These are phyloP conservation scores for Aurantiochytrium sp. DNA, from an alignment of 108 stramenopile species.

Conservation along the genomic window DNA sequence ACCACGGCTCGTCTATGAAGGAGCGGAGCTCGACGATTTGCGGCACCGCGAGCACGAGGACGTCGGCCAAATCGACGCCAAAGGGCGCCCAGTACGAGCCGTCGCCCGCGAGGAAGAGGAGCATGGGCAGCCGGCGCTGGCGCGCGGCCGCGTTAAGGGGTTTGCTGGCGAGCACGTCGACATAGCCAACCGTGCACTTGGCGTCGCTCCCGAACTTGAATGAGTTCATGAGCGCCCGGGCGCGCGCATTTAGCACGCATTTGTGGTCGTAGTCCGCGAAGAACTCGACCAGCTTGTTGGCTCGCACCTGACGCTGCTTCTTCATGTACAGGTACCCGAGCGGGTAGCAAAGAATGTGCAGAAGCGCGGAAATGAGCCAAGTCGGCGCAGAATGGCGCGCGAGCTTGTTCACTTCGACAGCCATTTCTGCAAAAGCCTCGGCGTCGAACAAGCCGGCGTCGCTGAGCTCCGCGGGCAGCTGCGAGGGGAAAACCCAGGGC, in stretches of 20 bases:
- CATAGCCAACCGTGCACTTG: background rate
- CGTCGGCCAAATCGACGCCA: background rate
- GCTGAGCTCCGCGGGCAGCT: background rate
- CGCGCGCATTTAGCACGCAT: background rate
- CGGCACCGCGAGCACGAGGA: background rate
- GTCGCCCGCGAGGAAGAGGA: background rate
- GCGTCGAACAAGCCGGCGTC: background rate
- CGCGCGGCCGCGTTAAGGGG: background rate
- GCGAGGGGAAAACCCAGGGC: background rate
- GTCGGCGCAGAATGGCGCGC: background rate
- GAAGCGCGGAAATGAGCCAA: background rate
- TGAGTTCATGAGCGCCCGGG: conserved; percentile 23
- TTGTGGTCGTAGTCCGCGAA: conserved; percentile 14
- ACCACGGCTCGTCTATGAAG: conserved; percentile 21
- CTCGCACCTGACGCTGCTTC: conserved; percentile 3
- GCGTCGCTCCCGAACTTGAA: conserved; percentile 8
- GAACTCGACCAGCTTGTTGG: background rate
- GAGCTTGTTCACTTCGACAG: background rate
- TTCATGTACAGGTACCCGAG: conserved; percentile 27
- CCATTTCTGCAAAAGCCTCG: background rate
- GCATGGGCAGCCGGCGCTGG: background rate
- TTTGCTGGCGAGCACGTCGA: conserved; percentile 1
- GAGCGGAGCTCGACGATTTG: conserved; percentile 4
- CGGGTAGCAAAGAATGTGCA: background rate
- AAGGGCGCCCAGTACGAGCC: conserved; percentile 1